phyloP scores from a whole-genome alignment of 2,329 filamentous ascomycete genomes.

The Phialocephala sp. region DNA sequence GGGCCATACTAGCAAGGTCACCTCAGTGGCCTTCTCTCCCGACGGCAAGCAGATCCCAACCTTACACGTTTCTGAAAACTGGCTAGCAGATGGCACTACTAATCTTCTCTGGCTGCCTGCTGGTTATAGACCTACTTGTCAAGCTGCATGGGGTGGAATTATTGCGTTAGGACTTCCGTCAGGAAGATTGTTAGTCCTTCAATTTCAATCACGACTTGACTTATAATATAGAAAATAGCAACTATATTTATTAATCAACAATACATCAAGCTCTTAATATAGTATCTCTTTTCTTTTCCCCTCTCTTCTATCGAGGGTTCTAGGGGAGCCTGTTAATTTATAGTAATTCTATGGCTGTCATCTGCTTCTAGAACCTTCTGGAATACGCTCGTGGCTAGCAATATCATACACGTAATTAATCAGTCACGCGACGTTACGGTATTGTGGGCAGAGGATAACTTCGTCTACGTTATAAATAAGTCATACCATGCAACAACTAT shows the following conservation, averaged over 20 bases:
- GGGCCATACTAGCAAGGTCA: constrained; percentile 22
- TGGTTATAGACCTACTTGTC: constrained; percentile 20
- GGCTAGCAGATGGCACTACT: constrained; percentile 18
- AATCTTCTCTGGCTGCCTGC: constrained; percentile 20
- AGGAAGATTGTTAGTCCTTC: constrained; percentile 20
- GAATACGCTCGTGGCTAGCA: no score
- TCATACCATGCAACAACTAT: no score
- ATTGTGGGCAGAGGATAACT: no score
- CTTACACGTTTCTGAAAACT: constrained; percentile 8
- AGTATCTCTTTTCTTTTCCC: constrained; percentile 14
- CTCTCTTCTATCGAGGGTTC: constrained; percentile 19
- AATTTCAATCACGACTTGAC: constrained; percentile 15
- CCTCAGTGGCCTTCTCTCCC: constrained; percentile 12
- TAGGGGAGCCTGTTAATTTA: constrained; percentile 7
- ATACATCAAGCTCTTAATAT: no score
- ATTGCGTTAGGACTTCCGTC: constrained; percentile 19
- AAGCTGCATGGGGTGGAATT: constrained; percentile 14
- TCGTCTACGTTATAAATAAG: no score
- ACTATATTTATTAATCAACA: no score
- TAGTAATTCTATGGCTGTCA: constrained; percentile 4
- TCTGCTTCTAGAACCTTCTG: constrained; percentile 14
- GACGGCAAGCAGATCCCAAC: constrained; percentile 9
- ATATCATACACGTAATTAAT: no score
- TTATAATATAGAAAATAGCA: constrained; percentile 8
- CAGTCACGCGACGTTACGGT: no score